Base-by-base conservation (phyloP, 768 basidiomycete genomes). In the Boletus eberwhitei region DNA sequence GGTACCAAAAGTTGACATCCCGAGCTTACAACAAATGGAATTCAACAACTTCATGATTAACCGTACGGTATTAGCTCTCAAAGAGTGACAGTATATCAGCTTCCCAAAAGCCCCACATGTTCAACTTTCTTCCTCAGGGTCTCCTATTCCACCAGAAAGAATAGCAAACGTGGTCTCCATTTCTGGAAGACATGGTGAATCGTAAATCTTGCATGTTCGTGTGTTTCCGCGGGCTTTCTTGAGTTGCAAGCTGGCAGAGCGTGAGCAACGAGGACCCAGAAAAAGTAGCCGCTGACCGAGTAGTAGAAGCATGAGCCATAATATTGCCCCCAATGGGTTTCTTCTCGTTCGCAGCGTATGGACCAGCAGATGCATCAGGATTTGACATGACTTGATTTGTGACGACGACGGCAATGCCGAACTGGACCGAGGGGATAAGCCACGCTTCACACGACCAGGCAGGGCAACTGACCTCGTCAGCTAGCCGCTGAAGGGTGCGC, bases 321-420 rank as follows among this genome's bases (percentile, higher is more conserved):
- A 99, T 99, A 71, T 99, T 99, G 22, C 96, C 96, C 43, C 97
- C 97, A 51, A 99, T 96, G 16, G 97, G 97, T 73, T 99, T 99
- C 80, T 97, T 96, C 74, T 93, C 90, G 64, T 97, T 93, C 4
- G 83, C 83, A 38, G 87, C 87, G 58, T 91, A 92, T 19, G 92
- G 90, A 13, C 90, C 89, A 45, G 92, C 92, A 4, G 88, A 84
- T 29, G 93, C 93, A 68, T 99, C 97, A 2, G 97, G 96, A 53
- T 86, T 95, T n/a, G 97, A 98, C 83, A 99, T 97, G 61, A 99
- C 97, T 71, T 99, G 97, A 70, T 99, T 99, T 5, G 92, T 91
- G 39, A 98, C 87, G 12, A 99, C 94, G 22, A 98, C 96, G 4
- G 97, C 97, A 46, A 98, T 91, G 29, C 97, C 97, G 65, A 92